These are phyloP conservation scores for Rhodamnia rubescens DNA, from an alignment of 345 rosid species.

Conservation along the genomic window DNA sequence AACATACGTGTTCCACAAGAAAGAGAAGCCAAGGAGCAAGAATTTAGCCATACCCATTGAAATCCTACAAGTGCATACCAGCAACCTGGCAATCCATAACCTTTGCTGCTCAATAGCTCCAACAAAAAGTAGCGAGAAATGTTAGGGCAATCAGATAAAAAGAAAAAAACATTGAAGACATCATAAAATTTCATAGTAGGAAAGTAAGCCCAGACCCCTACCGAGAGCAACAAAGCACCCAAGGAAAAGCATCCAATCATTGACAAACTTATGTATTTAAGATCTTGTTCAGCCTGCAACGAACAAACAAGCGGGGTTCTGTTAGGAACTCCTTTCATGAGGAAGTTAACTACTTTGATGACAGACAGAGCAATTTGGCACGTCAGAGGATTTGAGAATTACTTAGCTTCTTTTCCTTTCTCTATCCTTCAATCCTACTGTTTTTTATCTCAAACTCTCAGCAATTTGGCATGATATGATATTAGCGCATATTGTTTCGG, in stretches of 20 bases:
- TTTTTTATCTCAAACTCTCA: not conserved
- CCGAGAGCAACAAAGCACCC: constrained; percentile 48
- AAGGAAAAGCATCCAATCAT: constrained; percentile 56
- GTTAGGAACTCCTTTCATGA: not conserved
- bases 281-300: constrained; percentile 79
- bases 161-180: not conserved
- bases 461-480: not conserved
- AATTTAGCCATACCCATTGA: constrained; percentile 36
- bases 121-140: not conserved
- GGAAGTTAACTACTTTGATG: not conserved
- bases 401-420: not conserved
- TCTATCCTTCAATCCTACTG: not conserved
- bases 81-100: constrained; percentile 38
- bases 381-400: not conserved
- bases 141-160: not conserved
- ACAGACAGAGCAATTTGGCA: not conserved
- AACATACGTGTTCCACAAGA: not conserved
- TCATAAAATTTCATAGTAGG: not conserved
- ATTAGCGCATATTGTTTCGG: not conserved
- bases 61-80: constrained; percentile 46
- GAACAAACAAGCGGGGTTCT: not conserved
- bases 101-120: constrained; percentile 28
- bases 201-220: constrained; percentile 1
- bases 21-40: not conserved
- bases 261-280: constrained; percentile 55